Conservation (phyloP, 768 basidiomycete species). For the Tricholoma sp. region DNA sequence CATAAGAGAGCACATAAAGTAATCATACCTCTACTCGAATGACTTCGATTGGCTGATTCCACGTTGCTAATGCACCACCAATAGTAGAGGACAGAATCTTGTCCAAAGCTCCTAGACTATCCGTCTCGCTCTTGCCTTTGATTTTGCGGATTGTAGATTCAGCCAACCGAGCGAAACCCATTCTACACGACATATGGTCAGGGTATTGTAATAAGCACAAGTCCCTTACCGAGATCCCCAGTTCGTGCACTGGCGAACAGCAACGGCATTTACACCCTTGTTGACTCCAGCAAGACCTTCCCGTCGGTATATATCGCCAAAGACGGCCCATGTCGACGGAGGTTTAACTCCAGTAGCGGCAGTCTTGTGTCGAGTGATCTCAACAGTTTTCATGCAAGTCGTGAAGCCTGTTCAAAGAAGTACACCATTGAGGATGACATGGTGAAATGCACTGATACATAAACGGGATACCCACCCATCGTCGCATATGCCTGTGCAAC, state of each 20-base stretch:
- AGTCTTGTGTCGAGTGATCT: conserved; percentile 95
- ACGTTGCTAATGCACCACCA: conserved; percentile 93
- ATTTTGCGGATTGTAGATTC: conserved; percentile 74
- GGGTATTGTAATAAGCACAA: neutral
- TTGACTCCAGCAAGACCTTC: conserved; percentile 96
- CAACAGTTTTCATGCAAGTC: conserved; percentile 99
- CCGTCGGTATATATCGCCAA: conserved; percentile 88
- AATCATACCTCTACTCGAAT: conserved; percentile 82
- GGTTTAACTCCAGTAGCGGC: conserved; percentile 80
- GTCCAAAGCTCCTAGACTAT: conserved; percentile 71
- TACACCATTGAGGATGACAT: conserved; percentile 3
- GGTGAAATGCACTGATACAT: conserved; percentile 5
- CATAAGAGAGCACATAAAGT: neutral
- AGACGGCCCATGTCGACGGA: conserved; percentile 90
- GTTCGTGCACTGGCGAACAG: conserved; percentile 88
- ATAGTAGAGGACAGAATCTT: conserved; percentile 86
- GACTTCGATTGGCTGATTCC: conserved; percentile 99
- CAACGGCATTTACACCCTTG: conserved; percentile 97
- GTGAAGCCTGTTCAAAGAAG: conserved; percentile 71
- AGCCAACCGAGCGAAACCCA: conserved; percentile 94
- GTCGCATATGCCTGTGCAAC: conserved; percentile 97
- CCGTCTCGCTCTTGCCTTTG: conserved; percentile 74
- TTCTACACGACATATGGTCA: conserved; percentile 40
- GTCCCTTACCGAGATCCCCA: conserved; percentile 79
- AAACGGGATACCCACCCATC: conserved; percentile 73